A percentile compares a stretch with the other conserved stretches of the same genome.
Evolutionary conservation across 2,329 filamentous ascomycete species (phyloP).

Genomic region (Claviceps sp.): DNA sequence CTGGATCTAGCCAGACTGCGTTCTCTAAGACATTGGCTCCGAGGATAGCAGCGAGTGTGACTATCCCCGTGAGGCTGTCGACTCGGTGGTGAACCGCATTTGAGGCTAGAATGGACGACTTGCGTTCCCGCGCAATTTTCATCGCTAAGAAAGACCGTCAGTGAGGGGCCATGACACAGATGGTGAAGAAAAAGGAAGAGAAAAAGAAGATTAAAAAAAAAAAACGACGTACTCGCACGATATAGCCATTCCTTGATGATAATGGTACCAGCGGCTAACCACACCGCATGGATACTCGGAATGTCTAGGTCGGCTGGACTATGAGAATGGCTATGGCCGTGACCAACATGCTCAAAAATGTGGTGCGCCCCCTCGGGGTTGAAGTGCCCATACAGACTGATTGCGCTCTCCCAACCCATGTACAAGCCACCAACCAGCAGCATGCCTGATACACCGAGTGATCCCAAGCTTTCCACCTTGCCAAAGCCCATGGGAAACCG

Average conservation of each 20-base stretch:
- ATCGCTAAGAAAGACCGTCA: constrained; percentile 48
- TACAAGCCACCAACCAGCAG: constrained; percentile 79
- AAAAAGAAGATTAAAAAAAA: not conserved
- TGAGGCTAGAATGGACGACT: constrained; percentile 88
- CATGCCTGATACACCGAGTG: constrained; percentile 83
- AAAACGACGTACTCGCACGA: constrained; percentile 68
- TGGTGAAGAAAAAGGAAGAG: not conserved
- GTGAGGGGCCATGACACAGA: not conserved
- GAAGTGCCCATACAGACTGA: constrained; percentile 57
- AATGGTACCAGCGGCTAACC: constrained; percentile 84
- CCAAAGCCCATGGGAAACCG: constrained; percentile 86
- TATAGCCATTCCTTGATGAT: constrained; percentile 95
- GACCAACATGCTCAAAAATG: constrained; percentile 44
- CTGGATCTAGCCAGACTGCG: constrained; percentile 85
- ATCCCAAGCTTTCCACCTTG: constrained; percentile 94
- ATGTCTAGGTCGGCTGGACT: constrained; percentile 29
- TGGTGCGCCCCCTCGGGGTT: constrained; percentile 57
- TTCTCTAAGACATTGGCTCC: constrained; percentile 77
- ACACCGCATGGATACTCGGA: constrained; percentile 86
- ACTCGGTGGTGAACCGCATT: constrained; percentile 95
- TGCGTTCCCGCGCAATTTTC: constrained; percentile 88
- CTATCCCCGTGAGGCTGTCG: constrained; percentile 88
- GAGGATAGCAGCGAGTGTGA: constrained; percentile 77
- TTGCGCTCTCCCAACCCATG: constrained; percentile 70
- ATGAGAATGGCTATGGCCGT: constrained; percentile 55